A percentile compares a stretch with the other conserved stretches of the same genome.
These are phyloP conservation scores for Echinochloa phyllopogon DNA, from an alignment of 176 grass and related monocot genomes.

Conservation along the genomic window DNA sequence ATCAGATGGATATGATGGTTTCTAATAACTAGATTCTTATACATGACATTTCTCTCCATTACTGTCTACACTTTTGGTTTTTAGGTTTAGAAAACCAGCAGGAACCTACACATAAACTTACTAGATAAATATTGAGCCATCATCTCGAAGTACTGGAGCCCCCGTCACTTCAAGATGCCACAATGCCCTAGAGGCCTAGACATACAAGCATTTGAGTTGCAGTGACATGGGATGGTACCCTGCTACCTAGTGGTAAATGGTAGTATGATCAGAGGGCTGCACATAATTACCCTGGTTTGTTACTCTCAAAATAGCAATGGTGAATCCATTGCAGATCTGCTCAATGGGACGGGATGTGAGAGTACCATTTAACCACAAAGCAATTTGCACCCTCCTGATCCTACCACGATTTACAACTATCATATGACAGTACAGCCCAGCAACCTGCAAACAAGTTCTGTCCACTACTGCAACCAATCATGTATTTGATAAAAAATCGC, in stretches of 20 bases:
- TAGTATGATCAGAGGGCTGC: background rate
- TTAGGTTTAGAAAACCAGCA: background rate
- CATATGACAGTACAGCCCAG: background rate
- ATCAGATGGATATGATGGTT: background rate
- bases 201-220: background rate
- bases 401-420: background rate
- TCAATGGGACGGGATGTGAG: background rate
- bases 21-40: background rate
- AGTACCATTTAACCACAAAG: background rate
- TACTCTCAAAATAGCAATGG: slow-evolving; percentile 9
- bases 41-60: background rate
- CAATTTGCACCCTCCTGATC: background rate
- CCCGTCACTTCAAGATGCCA: background rate
- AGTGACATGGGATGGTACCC: background rate
- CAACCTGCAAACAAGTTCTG: background rate
- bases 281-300: background rate
- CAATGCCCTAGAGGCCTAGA: background rate
- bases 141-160: background rate
- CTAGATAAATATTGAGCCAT: background rate
- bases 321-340: background rate
- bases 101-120: background rate
- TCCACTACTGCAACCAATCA: background rate
- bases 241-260: background rate
- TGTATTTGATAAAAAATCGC: background rate
- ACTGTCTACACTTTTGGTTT: background rate